Percentiles rank a stretch among this genome's conserved stretches.
These are phyloP conservation scores for Erythrobasidium hasegawianum DNA, from an alignment of 1,284 basidiomycete genomes.

Conservation along the genomic window DNA sequence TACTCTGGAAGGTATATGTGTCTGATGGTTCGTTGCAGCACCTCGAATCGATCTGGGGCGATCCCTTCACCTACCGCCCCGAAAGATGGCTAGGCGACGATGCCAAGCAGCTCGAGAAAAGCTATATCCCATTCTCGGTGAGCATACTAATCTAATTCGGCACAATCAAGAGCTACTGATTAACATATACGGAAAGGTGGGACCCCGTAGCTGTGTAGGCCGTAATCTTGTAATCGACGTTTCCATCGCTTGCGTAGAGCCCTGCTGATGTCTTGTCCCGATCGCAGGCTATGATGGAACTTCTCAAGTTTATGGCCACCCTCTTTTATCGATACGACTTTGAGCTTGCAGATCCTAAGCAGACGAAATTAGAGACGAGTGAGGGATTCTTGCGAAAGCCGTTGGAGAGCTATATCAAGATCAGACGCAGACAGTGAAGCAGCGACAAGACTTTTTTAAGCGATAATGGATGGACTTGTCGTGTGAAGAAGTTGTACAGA, in stretches of 20 bases:
- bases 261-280: slow-evolving; percentile 43
- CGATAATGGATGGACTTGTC: too few species aligned
- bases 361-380: slow-evolving; percentile 59
- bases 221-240: slow-evolving; percentile 34
- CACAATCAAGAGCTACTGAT: too few species aligned
- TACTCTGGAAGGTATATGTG: too few species aligned
- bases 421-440: slow-evolving; percentile 27
- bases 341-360: slow-evolving; percentile 37
- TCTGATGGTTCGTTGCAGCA: too few species aligned
- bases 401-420: slow-evolving; percentile 46
- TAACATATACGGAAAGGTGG: slow-evolving; percentile 23
- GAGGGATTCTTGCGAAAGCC: slow-evolving; percentile 76
- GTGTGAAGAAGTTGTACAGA: too few species aligned
- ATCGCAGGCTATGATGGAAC: slow-evolving; percentile 69
- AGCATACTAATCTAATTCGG: too few species aligned
- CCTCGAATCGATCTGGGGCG: slow-evolving; percentile 68
- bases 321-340: slow-evolving; percentile 66
- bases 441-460: too few species aligned
- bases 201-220: slow-evolving; percentile 49
- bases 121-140: slow-evolving; percentile 63
- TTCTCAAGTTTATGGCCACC: slow-evolving; percentile 68
- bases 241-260: slow-evolving; percentile 51
- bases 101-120: slow-evolving; percentile 61
- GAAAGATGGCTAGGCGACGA: slow-evolving; percentile 77
- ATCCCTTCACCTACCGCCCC: slow-evolving; percentile 55